These are phyloP conservation scores for Suillus luteus DNA, from an alignment of 768 basidiomycete species.

Conservation along the genomic window DNA sequence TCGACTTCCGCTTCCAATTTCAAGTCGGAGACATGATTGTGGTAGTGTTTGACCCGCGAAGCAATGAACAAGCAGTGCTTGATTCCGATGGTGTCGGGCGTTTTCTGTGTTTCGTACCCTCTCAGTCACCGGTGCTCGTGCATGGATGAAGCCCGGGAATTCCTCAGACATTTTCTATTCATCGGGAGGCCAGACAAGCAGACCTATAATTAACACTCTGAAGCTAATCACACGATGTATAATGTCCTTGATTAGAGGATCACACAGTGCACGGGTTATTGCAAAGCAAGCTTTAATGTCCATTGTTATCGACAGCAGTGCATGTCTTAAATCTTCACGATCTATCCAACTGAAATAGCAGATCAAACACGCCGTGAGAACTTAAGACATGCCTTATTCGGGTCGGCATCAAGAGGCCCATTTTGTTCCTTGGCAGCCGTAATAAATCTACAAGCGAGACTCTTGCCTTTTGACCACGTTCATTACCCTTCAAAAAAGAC, in stretches of 20 bases:
- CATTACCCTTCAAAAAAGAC: slow-evolving; percentile 25
- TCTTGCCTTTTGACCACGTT: slow-evolving; percentile 20
- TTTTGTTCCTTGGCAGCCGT: slow-evolving; percentile 4
- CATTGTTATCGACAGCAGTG: background rate
- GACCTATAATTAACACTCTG: background rate
- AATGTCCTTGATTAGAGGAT: background rate
- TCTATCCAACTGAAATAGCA: background rate
- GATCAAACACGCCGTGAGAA: slow-evolving; percentile 25
- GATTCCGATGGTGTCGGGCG: slow-evolving; percentile 1
- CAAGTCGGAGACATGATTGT: background rate
- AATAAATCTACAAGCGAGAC: slow-evolving; percentile 3
- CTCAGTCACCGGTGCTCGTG: background rate
- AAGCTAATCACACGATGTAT: background rate
- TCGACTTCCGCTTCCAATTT: background rate
- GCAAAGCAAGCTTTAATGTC: background rate
- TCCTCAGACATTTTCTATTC: background rate
- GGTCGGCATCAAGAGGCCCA: slow-evolving; percentile 9
- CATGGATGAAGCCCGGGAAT: background rate
- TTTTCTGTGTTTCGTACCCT: background rate
- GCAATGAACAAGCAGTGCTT: background rate
- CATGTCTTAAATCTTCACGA: background rate
- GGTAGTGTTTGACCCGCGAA: too few relatives aligned
- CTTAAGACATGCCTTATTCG: slow-evolving; percentile 7
- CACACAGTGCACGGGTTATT: background rate
- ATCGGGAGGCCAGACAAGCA: background rate